Evolutionary conservation across 1,139 yeast species (phyloP).

Genomic region (Kurtzmaniella natalensis): DNA sequence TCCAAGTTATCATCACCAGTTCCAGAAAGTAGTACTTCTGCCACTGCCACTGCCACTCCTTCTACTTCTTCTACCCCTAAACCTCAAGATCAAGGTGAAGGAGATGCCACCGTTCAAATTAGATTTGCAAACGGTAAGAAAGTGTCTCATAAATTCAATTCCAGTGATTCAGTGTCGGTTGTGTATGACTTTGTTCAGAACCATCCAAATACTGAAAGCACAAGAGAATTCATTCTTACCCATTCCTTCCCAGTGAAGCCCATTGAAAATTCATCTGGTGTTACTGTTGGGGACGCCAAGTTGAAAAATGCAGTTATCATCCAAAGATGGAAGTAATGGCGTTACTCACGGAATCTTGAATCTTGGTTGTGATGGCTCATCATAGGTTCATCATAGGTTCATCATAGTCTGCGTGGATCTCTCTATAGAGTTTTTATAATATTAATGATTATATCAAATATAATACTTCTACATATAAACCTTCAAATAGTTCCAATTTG

Average conservation of each 20-base stretch:
- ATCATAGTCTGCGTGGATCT: no score
- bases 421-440: no score
- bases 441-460: no score
- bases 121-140: slow-evolving; percentile 82
- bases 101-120: slow-evolving; percentile 77
- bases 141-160: slow-evolving; percentile 58
- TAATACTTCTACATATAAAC: no score
- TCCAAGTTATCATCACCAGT: slow-evolving; percentile 14
- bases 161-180: slow-evolving; percentile 60
- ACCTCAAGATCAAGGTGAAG: slow-evolving; percentile 36
- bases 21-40: slow-evolving; percentile 13
- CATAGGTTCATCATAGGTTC: no score
- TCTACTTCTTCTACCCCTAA: slow-evolving; percentile 12
- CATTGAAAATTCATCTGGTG: slow-evolving; percentile 48
- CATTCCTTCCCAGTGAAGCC: slow-evolving; percentile 83
- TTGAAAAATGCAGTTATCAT: slow-evolving; percentile 83
- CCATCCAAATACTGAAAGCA: slow-evolving; percentile 35
- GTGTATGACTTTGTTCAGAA: slow-evolving; percentile 65
- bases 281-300: slow-evolving; percentile 69
- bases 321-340: slow-evolving; percentile 63
- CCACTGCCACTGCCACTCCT: slow-evolving; percentile 12
- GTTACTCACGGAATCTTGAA: no score
- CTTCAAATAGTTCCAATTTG: no score
- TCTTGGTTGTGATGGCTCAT: no score
- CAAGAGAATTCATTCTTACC: slow-evolving; percentile 60